Evolutionary conservation across 2,329 filamentous ascomycete species (phyloP).

Genomic region (Colletotrichum sublineola): DNA sequence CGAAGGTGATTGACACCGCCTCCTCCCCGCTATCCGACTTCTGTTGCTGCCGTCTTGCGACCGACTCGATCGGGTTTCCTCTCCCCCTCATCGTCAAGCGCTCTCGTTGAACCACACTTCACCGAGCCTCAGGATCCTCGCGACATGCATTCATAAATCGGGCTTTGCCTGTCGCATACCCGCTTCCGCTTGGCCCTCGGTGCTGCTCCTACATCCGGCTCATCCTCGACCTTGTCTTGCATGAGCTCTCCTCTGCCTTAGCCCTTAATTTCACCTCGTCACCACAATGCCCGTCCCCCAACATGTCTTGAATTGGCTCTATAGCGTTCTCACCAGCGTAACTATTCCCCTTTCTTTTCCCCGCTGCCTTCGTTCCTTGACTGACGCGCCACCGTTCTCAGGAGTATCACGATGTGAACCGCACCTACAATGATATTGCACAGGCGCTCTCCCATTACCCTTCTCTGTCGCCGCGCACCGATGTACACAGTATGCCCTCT

Average conservation of each 20-base stretch:
- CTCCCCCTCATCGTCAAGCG: neutral
- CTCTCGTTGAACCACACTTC: constrained; percentile 1
- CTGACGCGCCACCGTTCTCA: constrained; percentile 55
- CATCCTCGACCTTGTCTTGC: neutral
- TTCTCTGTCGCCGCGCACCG: constrained; percentile 85
- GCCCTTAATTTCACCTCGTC: neutral
- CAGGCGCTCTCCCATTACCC: constrained; percentile 84
- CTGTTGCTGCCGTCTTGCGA: neutral
- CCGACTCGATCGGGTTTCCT: constrained; percentile 1
- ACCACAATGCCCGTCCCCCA: constrained; percentile 80
- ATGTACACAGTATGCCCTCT: constrained; percentile 85
- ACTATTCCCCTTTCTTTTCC: constrained; percentile 41
- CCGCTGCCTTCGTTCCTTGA: neutral
- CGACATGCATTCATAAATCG: constrained; percentile 16
- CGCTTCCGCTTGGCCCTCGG: neutral
- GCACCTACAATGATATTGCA: constrained; percentile 92
- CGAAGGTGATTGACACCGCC: constrained; percentile 3
- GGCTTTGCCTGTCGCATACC: neutral
- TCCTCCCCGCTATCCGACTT: constrained; percentile 6
- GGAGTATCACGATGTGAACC: constrained; percentile 95
- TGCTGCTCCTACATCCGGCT: neutral
- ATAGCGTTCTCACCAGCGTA: constrained; percentile 87
- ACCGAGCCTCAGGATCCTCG: neutral
- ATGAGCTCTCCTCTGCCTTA: constrained; percentile 4
- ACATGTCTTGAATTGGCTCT: constrained; percentile 94